Conservation (phyloP, 2,329 filamentous ascomycete genomes). For the Fusarium sp. region DNA sequence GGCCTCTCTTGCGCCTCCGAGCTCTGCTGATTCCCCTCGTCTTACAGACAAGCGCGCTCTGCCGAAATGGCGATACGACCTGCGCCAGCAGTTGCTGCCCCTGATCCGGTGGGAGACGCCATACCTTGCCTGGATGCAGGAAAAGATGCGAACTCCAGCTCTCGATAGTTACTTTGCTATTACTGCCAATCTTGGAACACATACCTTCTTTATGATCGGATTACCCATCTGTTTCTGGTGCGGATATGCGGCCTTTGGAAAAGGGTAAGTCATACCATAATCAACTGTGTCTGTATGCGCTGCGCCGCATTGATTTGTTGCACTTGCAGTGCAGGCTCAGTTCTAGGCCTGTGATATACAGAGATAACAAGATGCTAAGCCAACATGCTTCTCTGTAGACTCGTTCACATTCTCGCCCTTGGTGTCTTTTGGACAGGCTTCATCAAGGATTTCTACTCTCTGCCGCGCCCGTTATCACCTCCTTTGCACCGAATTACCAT, state of each 20-base stretch:
- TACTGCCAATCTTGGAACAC: conserved; percentile 94
- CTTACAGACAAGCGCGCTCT: conserved; percentile 81
- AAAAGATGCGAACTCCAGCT: conserved; percentile 80
- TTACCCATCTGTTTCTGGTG: conserved; percentile 98
- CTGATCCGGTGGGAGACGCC: conserved; percentile 95
- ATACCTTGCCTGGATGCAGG: conserved; percentile 89
- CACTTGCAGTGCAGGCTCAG: background rate
- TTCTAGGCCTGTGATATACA: background rate
- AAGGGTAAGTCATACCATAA: conserved; percentile 73
- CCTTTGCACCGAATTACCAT: conserved; percentile 95
- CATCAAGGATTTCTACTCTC: conserved; percentile 91
- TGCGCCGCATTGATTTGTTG: conserved; percentile 21
- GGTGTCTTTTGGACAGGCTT: conserved; percentile 93
- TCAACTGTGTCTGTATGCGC: conserved; percentile 13
- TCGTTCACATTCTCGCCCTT: conserved; percentile 80
- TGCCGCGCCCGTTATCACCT: conserved; percentile 91
- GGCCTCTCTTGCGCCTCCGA: conserved; percentile 2
- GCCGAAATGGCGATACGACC: conserved; percentile 86
- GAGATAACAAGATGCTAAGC: conserved; percentile 37
- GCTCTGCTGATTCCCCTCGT: conserved; percentile 23
- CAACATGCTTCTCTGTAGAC: conserved; percentile 55
- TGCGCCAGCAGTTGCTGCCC: conserved; percentile 85
- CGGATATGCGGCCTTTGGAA: conserved; percentile 84
- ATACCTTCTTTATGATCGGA: conserved; percentile 98
- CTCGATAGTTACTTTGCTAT: conserved; percentile 98